phyloP scores from a whole-genome alignment of 2,329 filamentous ascomycete genomes.

The Truncatella angustata region DNA sequence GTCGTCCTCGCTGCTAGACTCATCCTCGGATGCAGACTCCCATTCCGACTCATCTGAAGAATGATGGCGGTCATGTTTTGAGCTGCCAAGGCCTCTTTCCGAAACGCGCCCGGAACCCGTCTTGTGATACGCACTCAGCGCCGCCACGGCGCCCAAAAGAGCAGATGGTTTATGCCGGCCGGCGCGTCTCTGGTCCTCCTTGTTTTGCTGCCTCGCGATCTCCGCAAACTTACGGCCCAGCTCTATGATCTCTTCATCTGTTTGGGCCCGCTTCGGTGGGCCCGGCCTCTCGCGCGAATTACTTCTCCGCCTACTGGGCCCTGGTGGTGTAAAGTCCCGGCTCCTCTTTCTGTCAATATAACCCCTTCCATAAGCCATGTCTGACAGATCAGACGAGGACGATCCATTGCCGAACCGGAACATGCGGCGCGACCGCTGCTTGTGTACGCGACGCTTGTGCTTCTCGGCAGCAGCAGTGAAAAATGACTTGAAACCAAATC shows the following conservation, averaged over 20 bases:
- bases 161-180: slow-evolving; percentile 38
- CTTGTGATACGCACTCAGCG: slow-evolving; percentile 39
- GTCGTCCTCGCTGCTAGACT: slow-evolving; percentile 41
- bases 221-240: slow-evolving; percentile 54
- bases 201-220: slow-evolving; percentile 50
- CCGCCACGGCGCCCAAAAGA: slow-evolving; percentile 37
- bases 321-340: slow-evolving; percentile 28
- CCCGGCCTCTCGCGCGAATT: slow-evolving; percentile 18
- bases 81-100: slow-evolving; percentile 37
- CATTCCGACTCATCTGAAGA: slow-evolving; percentile 49
- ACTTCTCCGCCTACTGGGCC: slow-evolving; percentile 13
- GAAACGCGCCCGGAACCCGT: slow-evolving; percentile 33
- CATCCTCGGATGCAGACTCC: slow-evolving; percentile 55
- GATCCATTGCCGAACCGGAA: slow-evolving; percentile 62
- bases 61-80: slow-evolving; percentile 37
- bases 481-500: slow-evolving; percentile 58
- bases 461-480: slow-evolving; percentile 57
- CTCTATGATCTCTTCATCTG: slow-evolving; percentile 57
- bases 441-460: slow-evolving; percentile 38
- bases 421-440: slow-evolving; percentile 45
- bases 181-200: slow-evolving; percentile 43
- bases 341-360: slow-evolving; percentile 44
- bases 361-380: slow-evolving; percentile 66
- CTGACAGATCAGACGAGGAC: slow-evolving; percentile 65
- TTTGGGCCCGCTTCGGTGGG: slow-evolving; percentile 35